These are phyloP conservation scores for Phytophthora syringae DNA, from an alignment of 352 stramenopile species.

Conservation along the genomic window DNA sequence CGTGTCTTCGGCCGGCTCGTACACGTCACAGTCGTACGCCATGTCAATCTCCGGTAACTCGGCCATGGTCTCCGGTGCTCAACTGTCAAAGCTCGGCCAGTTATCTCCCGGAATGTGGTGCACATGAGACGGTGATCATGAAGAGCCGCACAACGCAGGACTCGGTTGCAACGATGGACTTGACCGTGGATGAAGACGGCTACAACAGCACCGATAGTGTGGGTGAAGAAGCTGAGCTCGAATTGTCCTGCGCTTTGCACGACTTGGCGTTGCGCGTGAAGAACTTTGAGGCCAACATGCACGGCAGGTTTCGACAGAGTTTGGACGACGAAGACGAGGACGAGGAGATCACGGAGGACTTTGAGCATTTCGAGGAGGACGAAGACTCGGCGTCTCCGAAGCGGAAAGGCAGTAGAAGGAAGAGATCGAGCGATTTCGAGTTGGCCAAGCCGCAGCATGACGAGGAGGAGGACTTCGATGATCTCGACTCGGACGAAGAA, in stretches of 20 bases:
- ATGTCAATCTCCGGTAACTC: constrained; percentile 76
- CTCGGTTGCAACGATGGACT: constrained; percentile 26
- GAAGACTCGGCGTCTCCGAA: constrained; percentile 37
- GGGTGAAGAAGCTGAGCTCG: constrained; percentile 75
- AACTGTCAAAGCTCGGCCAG: constrained; percentile 13
- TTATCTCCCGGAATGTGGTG: constrained; percentile 13
- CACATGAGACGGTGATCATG: constrained; percentile 33
- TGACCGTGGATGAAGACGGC: constrained; percentile 72
- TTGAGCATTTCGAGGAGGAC: constrained; percentile 54
- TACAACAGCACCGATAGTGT: constrained; percentile 45
- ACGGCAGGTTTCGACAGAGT: constrained; percentile 46
- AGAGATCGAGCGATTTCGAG: constrained; percentile 23
- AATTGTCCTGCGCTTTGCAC: constrained; percentile 78
- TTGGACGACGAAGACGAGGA: constrained; percentile 41
- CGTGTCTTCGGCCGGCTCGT: constrained; percentile 98
- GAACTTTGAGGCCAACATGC: constrained; percentile 77
- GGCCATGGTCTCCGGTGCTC: constrained; percentile 33
- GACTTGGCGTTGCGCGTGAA: constrained; percentile 71
- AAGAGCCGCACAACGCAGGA: constrained; percentile 19
- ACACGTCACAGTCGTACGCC: constrained; percentile 91
- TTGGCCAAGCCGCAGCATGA: constrained; percentile 46
- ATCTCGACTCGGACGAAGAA: constrained; percentile 29
- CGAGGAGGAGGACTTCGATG: constrained; percentile 33
- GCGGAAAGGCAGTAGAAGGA: constrained; percentile 14
- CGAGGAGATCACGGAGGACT: constrained; percentile 76